phyloP scores from a whole-genome alignment of 1,284 basidiomycete species.

The Cryptococcus depauperatus region DNA sequence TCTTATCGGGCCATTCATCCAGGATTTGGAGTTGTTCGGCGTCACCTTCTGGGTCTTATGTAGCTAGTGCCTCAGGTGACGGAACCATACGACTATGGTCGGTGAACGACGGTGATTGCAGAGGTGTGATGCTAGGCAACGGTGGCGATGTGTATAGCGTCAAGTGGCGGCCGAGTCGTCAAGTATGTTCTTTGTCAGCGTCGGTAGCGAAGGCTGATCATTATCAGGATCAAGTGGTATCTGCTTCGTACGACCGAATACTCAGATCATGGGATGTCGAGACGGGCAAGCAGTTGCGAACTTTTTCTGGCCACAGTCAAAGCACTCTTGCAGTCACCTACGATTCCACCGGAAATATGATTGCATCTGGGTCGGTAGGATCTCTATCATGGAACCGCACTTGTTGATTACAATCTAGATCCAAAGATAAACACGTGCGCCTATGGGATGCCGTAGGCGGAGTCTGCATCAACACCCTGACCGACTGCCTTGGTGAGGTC shows the following conservation, averaged over 20 bases:
- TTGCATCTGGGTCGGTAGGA: conserved; percentile 43
- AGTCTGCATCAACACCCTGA: conserved; percentile 45
- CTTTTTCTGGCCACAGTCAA: conserved; percentile 48
- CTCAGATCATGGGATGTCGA: conserved; percentile 47
- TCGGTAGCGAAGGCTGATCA: background rate
- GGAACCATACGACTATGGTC: conserved; percentile 48
- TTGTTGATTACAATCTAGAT: background rate
- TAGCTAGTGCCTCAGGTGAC: conserved; percentile 46
- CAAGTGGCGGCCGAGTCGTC: conserved; percentile 43
- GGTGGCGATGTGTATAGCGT: conserved; percentile 48
- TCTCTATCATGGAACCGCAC: background rate
- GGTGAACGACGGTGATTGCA: conserved; percentile 21
- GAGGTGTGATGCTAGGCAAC: conserved; percentile 28
- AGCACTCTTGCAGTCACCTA: conserved; percentile 46
- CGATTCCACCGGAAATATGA: conserved; percentile 45
- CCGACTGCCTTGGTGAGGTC: conserved; percentile 48
- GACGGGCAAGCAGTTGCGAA: conserved; percentile 44
- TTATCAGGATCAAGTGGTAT: conserved; percentile 38
- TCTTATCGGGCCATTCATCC: conserved; percentile 43
- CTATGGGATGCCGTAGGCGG: conserved; percentile 50
- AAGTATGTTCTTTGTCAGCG: conserved; percentile 13
- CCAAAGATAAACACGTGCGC: conserved; percentile 47
- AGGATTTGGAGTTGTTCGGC: conserved; percentile 47
- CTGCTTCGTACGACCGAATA: conserved; percentile 49
- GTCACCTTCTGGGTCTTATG: conserved; percentile 23